These are phyloP conservation scores for Trichocladium uniseriatum DNA, from an alignment of 495 filamentous ascomycete species.

Conservation along the genomic window DNA sequence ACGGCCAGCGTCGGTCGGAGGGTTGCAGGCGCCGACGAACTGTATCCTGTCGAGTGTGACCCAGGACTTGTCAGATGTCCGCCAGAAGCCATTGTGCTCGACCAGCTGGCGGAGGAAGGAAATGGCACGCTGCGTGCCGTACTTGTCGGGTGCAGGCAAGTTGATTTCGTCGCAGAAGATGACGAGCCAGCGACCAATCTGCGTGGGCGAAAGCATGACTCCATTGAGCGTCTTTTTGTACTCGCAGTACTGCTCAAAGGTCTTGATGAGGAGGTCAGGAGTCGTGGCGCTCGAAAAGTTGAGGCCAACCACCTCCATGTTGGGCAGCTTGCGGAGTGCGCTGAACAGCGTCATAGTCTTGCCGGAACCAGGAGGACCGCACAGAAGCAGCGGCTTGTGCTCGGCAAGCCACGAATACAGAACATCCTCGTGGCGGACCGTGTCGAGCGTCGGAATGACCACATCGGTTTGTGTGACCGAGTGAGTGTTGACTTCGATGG, in stretches of 20 bases:
- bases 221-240: constrained; percentile 97
- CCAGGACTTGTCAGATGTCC: constrained; percentile 95
- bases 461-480: constrained; percentile 95
- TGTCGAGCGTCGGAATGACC: constrained; percentile 94
- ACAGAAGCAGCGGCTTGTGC: constrained; percentile 92
- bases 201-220: constrained; percentile 87
- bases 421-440: constrained; percentile 92
- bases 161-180: constrained; percentile 99
- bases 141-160: constrained; percentile 94
- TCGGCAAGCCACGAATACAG: constrained; percentile 98
- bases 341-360: constrained; percentile 99
- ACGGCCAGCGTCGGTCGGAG: constrained; percentile 95
- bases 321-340: constrained; percentile 86
- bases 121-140: constrained; percentile 93
- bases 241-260: constrained; percentile 98
- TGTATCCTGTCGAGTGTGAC: constrained; percentile 95
- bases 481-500: constrained; percentile 93
- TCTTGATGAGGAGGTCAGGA: constrained; percentile 94
- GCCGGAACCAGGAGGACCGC: constrained; percentile 94
- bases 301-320: constrained; percentile 97
- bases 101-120: constrained; percentile 94
- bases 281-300: constrained; percentile 99
- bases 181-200: constrained; percentile 96
- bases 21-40: constrained; percentile 98
- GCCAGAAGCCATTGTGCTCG: constrained; percentile 98